Evolutionary conservation across 2,329 filamentous ascomycete species (phyloP), one percentile per base, ranked within the genome.

Genomic region (Scedosporium apiospermum): DNA sequence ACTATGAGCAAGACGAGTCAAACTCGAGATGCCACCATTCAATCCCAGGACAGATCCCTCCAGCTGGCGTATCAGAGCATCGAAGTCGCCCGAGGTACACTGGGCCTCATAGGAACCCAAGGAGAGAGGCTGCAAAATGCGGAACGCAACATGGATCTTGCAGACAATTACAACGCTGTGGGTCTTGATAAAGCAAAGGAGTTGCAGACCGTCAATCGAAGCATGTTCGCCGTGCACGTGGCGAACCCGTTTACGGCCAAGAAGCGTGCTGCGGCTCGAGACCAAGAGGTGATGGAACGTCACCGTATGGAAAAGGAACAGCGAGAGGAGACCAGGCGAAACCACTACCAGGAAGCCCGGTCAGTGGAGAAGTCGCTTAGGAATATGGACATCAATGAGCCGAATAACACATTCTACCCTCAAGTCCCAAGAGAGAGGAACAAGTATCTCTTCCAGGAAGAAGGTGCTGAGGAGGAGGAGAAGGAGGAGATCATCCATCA

Each of bases 171-270:
- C 71, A 90, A 90, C 68, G 84, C 86, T 63, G 78, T 89, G 64
- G 90, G 90, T 0, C 87, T 92, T 68, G 90, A 93, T 67, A 89
- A 90, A 68, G 88, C 91, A 1, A 84, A 86, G 58, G 91, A 96
- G 71, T 78, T 97, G 44, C 93, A 93, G 77, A 90, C 85, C 1
- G 79, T 96, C 59, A 96, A 97, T 75, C 82, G 88, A 65, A 92
- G 88, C 77, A 96, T 97, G 91, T 96, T 96, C 70, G 89, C 90
- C 4, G 84, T 93, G 23, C 88, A 92, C 69, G 87, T 93, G 27
- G 80, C 80, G 61, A 91, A 91, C 68, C 88, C 88, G 0, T 91
- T 96, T 72, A 95, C 90, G 0, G 85, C 85, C 14, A 85, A 83
- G 65, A 83, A 82, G 67, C 83, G 88, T 55, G 82, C 82, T 30